phyloP scores from a whole-genome alignment of 305 asterid genomes.

The Solanum aculeatissimum region DNA sequence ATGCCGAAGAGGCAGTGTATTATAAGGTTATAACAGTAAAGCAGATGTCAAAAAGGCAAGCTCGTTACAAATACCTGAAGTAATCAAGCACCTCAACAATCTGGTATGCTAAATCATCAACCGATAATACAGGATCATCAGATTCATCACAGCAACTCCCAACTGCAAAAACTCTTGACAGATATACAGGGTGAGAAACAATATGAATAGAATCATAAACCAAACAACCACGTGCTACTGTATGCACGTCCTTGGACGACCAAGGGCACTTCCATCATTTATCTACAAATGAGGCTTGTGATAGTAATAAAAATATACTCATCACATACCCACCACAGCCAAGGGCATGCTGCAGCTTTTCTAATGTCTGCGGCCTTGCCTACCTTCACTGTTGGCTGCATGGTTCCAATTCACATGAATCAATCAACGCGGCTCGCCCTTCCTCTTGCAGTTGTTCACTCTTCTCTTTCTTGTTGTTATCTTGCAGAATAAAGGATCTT shows the following conservation, averaged over 20 bases:
- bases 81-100: slow-evolving; percentile 33
- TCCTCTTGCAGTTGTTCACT: no score
- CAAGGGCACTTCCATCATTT: no score
- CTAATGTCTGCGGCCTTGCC: no score
- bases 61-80: slow-evolving; percentile 26
- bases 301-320: no score
- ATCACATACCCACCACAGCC: no score
- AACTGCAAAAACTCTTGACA: slow-evolving; percentile 27
- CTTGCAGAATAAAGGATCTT: no score
- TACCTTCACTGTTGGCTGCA: no score
- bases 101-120: slow-evolving; percentile 48
- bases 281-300: no score
- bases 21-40: not conserved
- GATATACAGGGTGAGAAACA: slow-evolving; percentile 14
- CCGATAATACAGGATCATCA: slow-evolving; percentile 25
- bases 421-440: no score
- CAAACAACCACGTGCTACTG: not conserved
- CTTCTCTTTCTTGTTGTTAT: no score
- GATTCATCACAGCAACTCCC: slow-evolving; percentile 26
- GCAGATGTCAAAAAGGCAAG: not conserved
- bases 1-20: not conserved
- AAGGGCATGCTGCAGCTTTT: no score
- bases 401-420: no score
- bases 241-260: not conserved
- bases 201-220: not conserved